phyloP scores from a whole-genome alignment of 2,329 filamentous ascomycete genomes.

The Fusarium ramigenum region DNA sequence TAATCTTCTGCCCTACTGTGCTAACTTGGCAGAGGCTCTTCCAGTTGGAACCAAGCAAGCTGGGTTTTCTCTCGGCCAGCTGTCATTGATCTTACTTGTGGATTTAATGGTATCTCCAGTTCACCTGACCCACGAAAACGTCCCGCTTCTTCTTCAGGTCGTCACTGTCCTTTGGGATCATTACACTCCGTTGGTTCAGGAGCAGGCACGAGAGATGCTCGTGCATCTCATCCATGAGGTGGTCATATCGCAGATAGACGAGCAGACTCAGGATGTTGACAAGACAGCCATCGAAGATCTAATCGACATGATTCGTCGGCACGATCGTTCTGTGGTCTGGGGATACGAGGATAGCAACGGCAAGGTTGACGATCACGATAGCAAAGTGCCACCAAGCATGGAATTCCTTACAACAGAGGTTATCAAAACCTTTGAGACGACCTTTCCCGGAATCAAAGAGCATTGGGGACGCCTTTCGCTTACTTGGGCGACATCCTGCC shows the following conservation, averaged over 20 bases:
- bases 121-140: conserved; percentile 78
- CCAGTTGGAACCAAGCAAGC: conserved; percentile 91
- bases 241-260: conserved; percentile 81
- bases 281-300: conserved; percentile 86
- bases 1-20: conserved; percentile 83
- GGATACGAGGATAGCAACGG: conserved; percentile 92
- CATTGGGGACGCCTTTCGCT: conserved; percentile 91
- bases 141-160: conserved; percentile 89
- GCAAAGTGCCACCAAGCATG: conserved; percentile 89
- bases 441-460: conserved; percentile 87
- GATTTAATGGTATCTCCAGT: conserved; percentile 96
- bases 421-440: conserved; percentile 83
- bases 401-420: conserved; percentile 82
- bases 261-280: conserved; percentile 67
- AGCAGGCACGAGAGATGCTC: conserved; percentile 96
- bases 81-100: conserved; percentile 92
- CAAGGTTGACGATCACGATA: conserved; percentile 75
- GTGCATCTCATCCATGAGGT: conserved; percentile 97
- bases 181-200: conserved; percentile 92
- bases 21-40: conserved; percentile 80
- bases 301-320: conserved; percentile 85
- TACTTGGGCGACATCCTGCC: conserved; percentile 96
- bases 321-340: conserved; percentile 89
- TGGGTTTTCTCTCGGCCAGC: conserved; percentile 89
- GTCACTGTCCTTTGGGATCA: conserved; percentile 97